These are phyloP conservation scores for Cytospora piceae DNA, from an alignment of 2,329 filamentous ascomycete genomes.

Conservation along the genomic window DNA sequence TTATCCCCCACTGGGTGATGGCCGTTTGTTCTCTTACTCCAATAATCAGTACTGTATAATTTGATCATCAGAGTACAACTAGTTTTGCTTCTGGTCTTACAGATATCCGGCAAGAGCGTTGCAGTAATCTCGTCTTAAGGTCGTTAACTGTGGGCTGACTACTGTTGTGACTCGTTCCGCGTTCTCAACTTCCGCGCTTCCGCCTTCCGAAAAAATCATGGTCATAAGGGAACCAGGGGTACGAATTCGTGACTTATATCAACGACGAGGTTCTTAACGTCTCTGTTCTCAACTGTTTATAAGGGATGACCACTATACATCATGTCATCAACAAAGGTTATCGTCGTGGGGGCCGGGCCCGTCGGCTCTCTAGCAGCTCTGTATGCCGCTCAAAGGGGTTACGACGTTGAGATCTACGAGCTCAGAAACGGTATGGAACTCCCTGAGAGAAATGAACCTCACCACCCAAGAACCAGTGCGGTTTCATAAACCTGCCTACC, in stretches of 20 bases:
- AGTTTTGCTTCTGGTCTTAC: conserved; percentile 9
- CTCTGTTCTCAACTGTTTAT: neutral
- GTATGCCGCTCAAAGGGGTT: conserved; percentile 86
- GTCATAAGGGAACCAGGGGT: conserved; percentile 11
- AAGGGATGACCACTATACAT: neutral
- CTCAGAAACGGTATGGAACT: conserved; percentile 73
- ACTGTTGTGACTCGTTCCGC: conserved; percentile 13
- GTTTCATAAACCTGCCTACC: neutral
- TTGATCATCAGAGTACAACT: neutral
- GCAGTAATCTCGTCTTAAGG: conserved; percentile 1
- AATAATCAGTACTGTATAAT: too few relatives aligned
- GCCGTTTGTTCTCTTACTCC: too few relatives aligned
- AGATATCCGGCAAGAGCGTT: neutral
- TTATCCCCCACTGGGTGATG: neutral
- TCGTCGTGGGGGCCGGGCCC: conserved; percentile 89
- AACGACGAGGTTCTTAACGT: neutral
- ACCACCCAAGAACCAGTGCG: conserved; percentile 15
- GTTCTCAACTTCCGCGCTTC: conserved; percentile 19
- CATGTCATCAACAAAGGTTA: conserved; percentile 57
- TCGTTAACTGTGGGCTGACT: conserved; percentile 9
- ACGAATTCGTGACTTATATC: neutral
- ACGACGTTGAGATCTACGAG: conserved; percentile 93
- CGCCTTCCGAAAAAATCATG: conserved; percentile 20
- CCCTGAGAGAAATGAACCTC: conserved; percentile 24
- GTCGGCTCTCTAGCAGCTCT: conserved; percentile 90